Conservation (phyloP, 495 filamentous ascomycete species). For the Daldinia vernicosa region DNA sequence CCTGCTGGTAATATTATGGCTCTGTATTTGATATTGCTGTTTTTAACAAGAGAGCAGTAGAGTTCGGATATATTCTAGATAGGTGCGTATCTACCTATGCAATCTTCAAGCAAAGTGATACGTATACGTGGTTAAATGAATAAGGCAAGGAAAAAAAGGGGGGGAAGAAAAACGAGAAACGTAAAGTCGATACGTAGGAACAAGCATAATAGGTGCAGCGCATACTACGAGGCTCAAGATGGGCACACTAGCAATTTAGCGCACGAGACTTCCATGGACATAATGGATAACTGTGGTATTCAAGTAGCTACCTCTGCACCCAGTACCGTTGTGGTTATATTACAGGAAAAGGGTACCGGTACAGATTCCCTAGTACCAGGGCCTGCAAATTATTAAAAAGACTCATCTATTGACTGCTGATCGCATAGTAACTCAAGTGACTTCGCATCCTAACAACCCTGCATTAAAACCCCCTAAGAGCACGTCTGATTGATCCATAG, state of each 20-base stretch:
- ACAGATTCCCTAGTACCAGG: background rate
- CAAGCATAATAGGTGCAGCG: no score
- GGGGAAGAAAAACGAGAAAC: background rate
- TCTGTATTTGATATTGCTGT: no score
- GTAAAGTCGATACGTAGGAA: background rate
- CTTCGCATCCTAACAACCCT: background rate
- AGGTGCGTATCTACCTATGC: no score
- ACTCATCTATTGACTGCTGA: slow-evolving; percentile 5
- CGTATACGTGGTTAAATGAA: no score
- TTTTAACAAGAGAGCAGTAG: no score
- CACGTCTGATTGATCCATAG: slow-evolving; percentile 4
- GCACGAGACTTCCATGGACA: background rate
- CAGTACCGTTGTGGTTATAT: background rate
- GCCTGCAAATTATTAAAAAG: slow-evolving; percentile 3
- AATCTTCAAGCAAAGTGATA: no score
- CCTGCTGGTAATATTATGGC: no score
- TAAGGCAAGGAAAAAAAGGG: no score
- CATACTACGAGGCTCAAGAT: no score
- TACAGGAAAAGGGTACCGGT: background rate
- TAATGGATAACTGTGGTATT: background rate
- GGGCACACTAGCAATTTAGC: background rate
- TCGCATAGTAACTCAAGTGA: slow-evolving; percentile 5
- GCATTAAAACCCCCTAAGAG: slow-evolving; percentile 12
- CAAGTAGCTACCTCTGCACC: background rate
- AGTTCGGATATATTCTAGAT: no score